Base-by-base conservation (phyloP, 2,329 filamentous ascomycete genomes). In the Diaporthe ilicicola region DNA sequence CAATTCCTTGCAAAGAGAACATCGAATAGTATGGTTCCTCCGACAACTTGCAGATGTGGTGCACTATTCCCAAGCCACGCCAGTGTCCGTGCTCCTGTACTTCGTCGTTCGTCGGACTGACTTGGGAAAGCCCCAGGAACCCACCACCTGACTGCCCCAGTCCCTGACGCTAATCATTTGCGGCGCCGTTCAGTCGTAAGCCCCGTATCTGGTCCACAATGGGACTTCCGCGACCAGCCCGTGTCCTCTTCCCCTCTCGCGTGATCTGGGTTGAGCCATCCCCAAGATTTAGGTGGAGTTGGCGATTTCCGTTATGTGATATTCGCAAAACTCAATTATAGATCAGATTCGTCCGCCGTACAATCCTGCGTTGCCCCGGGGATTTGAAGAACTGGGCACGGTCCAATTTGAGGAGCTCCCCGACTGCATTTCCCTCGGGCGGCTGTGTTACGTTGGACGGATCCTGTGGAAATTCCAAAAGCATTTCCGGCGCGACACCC, bases 91-190 rank as follows among this genome's bases (percentile, higher is more conserved):
- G 44, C 44, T 19, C 59, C 42, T 37, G 42, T 50, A 50, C 29
- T 19, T 50, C 44, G 22, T 19, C 44, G 44, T 48, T 50, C 59
- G 29, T 50, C 22, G 34, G n/a, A 13, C 59, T 64, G 59, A 64
- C 59, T 50, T 44, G 24, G 29, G 27, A 37, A 32, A 37, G 29
- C 44, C 44, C 44, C 44, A 62, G 59, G 19, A 64, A 37, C 15
- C 44, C 59, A 50, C 59, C 9, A 12, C 29, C n/a, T n/a, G n/a
- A n/a, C n/a, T n/a, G n/a, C n/a, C 19, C 32, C 42, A 22, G 32
- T n/a, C 24, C 59, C 8, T 64, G 59, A 24, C 29, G 44, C 42
- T 24, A 50, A n/a, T 64, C 59, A 50, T 44, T 22, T 64, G 59
- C 29, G 48, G 59, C 29, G 13, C 13, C 59, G 17, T 24, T 4